Evolutionary conservation across 176 grass and related monocot species (phyloP), one percentile per base, ranked within the genome.

Genomic region (Juncus effusus): DNA sequence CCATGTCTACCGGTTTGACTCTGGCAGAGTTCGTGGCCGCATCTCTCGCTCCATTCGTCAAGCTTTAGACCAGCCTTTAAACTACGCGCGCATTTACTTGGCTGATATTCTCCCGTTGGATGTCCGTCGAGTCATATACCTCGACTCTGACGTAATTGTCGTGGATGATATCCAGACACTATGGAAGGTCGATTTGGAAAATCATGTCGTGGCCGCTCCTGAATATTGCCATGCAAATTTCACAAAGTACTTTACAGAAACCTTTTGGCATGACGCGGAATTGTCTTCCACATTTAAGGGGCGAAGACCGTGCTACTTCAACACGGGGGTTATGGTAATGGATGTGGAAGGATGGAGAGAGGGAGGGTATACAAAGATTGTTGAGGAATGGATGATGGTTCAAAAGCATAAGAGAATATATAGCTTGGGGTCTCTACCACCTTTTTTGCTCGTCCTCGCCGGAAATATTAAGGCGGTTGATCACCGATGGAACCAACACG

Each of bases 211-310:
- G 44, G 91, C 87, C 2, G 87, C 87, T 39, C 92, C 92, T 0
- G 92, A 96, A 84, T 96, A 96, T 77, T 96, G 92, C 70, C 87
- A 88, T 70, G 60, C 82, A 47, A 91, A 91, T 74, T 96, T 96
- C 92, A 96, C 81, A 74, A 91, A 88, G 63, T 96, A 96, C 78
- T 96, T 96, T 74, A 88, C 79, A 6, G 87, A 79, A 36, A 81
- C 91, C 1, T 96, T 96, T 81, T 96, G 91, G 91, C 58, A 77
- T 0, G 90, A 95, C 69, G 0, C 37, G 0, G 62, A 3, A 2
- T 81, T 93, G 10, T 14, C 64, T 14, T 63, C 12, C 59, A 69
- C 84, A 0, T 92, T 92, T 72, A 36, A 2, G 0, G 78, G 78
- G 0, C 84, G 81, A 0, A 69, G 75, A 0, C 84, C 89, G 0